Evolutionary conservation across 169 alveolate species (phyloP).

Genomic region (Plasmodium sp.): DNA sequence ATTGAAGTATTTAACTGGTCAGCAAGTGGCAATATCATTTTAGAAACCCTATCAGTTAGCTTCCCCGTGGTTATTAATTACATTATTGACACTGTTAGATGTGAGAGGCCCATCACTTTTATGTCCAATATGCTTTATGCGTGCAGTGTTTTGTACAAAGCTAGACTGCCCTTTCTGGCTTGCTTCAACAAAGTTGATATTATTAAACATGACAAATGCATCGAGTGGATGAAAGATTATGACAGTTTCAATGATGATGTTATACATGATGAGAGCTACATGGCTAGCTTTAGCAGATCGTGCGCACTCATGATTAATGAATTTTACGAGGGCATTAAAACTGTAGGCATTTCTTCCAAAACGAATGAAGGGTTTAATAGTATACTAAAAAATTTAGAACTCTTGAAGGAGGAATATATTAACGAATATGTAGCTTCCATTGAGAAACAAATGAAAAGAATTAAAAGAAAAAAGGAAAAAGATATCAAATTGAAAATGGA

Average conservation of each 20-base stretch:
- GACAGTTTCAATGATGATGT: conserved; percentile 91
- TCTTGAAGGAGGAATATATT: conserved; percentile 82
- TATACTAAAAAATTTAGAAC: conserved; percentile 79
- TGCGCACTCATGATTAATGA: conserved; percentile 94
- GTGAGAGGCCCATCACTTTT: conserved; percentile 96
- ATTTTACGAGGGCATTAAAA: conserved; percentile 87
- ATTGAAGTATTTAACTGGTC: conserved; percentile 99
- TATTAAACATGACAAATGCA: conserved; percentile 76
- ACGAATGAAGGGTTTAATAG: conserved; percentile 91
- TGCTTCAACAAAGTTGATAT: conserved; percentile 96
- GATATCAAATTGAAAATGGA: conserved; percentile 76
- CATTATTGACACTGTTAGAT: conserved; percentile 95
- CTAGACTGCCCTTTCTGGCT: conserved; percentile 94
- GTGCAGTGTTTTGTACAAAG: conserved; percentile 95
- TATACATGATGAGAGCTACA: conserved; percentile 90
- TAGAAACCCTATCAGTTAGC: conserved; percentile 94
- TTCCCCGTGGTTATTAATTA: conserved; percentile 95
- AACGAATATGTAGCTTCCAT: conserved; percentile 73
- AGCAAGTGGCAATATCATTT: conserved; percentile 97
- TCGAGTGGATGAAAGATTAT: conserved; percentile 94
- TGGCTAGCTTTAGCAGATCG: conserved; percentile 91
- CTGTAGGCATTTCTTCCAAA: conserved; percentile 89
- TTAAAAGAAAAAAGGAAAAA: conserved; percentile 73
- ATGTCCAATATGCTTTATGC: conserved; percentile 99
- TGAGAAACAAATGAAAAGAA: conserved; percentile 75